Conservation (phyloP, 2,329 filamentous ascomycete genomes). For the Cladosporium sp. region DNA sequence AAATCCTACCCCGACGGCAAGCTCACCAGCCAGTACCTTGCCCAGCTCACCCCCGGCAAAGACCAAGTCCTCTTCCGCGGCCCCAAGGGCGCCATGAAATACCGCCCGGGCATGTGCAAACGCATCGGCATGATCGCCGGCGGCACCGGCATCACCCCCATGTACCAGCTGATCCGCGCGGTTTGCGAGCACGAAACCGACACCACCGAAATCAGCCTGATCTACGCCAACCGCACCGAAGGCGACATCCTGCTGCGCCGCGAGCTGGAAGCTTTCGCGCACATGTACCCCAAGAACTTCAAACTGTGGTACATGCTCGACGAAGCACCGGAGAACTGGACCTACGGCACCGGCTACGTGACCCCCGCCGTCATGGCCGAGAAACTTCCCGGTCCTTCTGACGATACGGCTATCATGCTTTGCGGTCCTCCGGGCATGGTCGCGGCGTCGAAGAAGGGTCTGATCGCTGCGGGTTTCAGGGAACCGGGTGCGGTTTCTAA, state of each 20-base stretch:
- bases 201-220: constrained; percentile 51
- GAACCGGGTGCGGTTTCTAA: constrained; percentile 91
- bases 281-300: constrained; percentile 47
- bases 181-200: constrained; percentile 59
- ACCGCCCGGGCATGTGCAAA: constrained; percentile 39
- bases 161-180: constrained; percentile 59
- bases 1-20: constrained; percentile 49
- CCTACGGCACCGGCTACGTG: constrained; percentile 47
- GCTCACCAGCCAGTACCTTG: constrained; percentile 41
- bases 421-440: constrained; percentile 61
- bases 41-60: constrained; percentile 43
- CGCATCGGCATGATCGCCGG: constrained; percentile 53
- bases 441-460: constrained; percentile 49
- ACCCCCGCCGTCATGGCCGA: constrained; percentile 49
- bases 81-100: constrained; percentile 54
- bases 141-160: constrained; percentile 52
- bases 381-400: constrained; percentile 43
- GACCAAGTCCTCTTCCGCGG: constrained; percentile 50
- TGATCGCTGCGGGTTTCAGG: constrained; percentile 58
- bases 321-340: constrained; percentile 44
- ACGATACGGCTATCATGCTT: constrained; percentile 51
- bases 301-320: constrained; percentile 54
- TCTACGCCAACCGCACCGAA: constrained; percentile 57
- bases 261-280: constrained; percentile 52
- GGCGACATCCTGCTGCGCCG: constrained; percentile 56